Percentiles rank a stretch among this genome's conserved stretches.
Conservation (phyloP, 2,329 filamentous ascomycete genomes). For the Beauveria sp. region DNA sequence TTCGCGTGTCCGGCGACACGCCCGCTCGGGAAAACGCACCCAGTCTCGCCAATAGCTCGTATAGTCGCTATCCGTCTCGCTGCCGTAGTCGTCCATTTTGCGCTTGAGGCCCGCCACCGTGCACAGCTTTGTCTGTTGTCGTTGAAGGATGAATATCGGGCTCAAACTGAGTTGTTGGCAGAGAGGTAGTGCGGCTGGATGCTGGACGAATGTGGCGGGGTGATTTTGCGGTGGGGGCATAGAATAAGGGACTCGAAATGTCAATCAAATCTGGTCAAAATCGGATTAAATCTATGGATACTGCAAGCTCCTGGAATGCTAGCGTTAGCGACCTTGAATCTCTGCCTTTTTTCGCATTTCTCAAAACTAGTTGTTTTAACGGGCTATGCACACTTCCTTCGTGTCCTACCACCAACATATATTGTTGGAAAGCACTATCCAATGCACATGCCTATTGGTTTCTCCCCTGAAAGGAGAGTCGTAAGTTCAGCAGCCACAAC, state of each 20-base stretch:
- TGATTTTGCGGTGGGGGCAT: conserved; percentile 2
- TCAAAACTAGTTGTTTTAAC: neutral
- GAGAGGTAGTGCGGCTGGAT: neutral
- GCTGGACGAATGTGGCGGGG: neutral
- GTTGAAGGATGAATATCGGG: conserved; percentile 7
- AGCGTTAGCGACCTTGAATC: neutral
- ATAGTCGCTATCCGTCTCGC: conserved; percentile 97
- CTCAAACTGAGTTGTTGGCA: neutral
- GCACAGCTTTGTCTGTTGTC: neutral
- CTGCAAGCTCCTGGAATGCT: neutral
- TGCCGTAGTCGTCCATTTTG: conserved; percentile 91
- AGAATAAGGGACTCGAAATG: neutral
- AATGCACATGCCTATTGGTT: neutral
- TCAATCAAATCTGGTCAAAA: neutral
- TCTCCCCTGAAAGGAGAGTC: neutral
- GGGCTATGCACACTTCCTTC: neutral
- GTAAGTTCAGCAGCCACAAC: neutral
- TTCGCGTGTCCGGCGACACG: neutral
- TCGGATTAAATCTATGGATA: neutral
- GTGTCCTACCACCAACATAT: neutral
- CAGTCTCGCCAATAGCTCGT: conserved; percentile 99
- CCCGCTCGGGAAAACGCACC: conserved; percentile 50
- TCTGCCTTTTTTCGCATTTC: neutral
- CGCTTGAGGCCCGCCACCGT: conserved; percentile 5
- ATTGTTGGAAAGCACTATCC: no score